Evolutionary conservation across 2,329 filamentous ascomycete species (phyloP), one percentile per base, ranked within the genome.

Genomic region (Fusarium mundagurra): DNA sequence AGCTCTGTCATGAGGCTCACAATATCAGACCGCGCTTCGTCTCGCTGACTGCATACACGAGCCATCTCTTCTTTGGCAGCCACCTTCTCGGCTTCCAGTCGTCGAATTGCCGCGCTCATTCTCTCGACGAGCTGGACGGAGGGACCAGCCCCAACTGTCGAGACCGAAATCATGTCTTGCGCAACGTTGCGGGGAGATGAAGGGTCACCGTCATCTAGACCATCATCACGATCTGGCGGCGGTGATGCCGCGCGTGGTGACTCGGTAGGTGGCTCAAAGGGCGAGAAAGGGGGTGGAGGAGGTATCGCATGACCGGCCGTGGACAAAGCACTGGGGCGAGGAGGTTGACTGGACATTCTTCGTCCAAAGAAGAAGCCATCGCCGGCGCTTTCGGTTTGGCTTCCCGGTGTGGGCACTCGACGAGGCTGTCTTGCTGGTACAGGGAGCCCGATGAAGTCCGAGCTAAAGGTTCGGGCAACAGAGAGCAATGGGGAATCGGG

Each of bases 101-200:
- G 91, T 16, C 96, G 93, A 50, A 99, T 95, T 0, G 95, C 94
- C 6, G 95, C 94, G 79, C 94, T 97, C 94, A 99, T 97, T 61
- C 96, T 91, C 84, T 98, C 96, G 22, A 99, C 95, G 2, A 99
- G 89, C 83, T 98, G 96, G 3, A 99, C 96, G 1, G 93, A 96
- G 1, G 96, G 96, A 0, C 96, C 96, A 0, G 96, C 95, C 1
- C 92, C 96, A 14, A 94, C 93, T 0, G 96, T 98, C 2, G 95
- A 97, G 12, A 94, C 93, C 5, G 94, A 97, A 36, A 96, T 89
- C 85, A 97, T 93, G 78, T 98, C 95, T 76, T 95, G 93, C 67
- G 93, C 89, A 12, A 92, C 90, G 67, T 92, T 91, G 44, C 91
- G 90, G 3, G 92, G 92, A 7, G 91, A 92, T 2, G 87, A 88